Evolutionary conservation across 2,329 filamentous ascomycete genomes (phyloP).

Genomic region (Colletotrichum aenigma): DNA sequence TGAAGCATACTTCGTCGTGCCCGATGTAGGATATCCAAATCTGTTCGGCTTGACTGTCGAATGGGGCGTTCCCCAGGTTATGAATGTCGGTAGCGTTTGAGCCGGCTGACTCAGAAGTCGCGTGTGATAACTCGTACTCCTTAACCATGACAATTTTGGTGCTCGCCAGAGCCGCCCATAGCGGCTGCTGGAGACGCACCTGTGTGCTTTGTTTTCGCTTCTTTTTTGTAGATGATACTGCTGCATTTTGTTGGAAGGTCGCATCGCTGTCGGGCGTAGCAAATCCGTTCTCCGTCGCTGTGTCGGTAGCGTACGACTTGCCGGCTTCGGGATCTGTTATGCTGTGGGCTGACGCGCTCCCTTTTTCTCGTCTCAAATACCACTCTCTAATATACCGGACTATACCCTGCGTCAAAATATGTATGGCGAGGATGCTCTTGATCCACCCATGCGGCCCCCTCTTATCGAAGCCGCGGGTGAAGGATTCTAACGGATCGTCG

Average conservation of each 20-base stretch:
- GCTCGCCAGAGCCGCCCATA: slow-evolving; percentile 93
- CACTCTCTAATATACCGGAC: slow-evolving; percentile 73
- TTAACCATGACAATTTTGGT: slow-evolving; percentile 97
- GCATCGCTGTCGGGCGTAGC: slow-evolving; percentile 58
- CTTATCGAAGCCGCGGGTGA: slow-evolving; percentile 55
- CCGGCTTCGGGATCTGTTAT: slow-evolving; percentile 68
- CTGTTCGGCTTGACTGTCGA: slow-evolving; percentile 71
- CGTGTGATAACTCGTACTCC: slow-evolving; percentile 83
- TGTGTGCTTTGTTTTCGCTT: slow-evolving; percentile 90
- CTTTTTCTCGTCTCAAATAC: slow-evolving; percentile 66
- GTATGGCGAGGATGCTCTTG: slow-evolving; percentile 72
- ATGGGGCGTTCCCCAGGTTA: slow-evolving; percentile 77
- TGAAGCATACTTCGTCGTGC: slow-evolving; percentile 78
- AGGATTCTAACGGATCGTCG: slow-evolving; percentile 52
- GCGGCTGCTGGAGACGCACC: slow-evolving; percentile 86
- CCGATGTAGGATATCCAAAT: slow-evolving; percentile 85
- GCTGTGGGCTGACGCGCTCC: slow-evolving; percentile 51
- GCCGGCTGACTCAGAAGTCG: slow-evolving; percentile 73
- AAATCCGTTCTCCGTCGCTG: slow-evolving; percentile 50
- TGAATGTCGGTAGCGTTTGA: slow-evolving; percentile 79
- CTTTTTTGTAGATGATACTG: slow-evolving; percentile 72
- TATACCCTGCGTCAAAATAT: slow-evolving; percentile 76
- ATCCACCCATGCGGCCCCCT: slow-evolving; percentile 68
- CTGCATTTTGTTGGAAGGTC: slow-evolving; percentile 58
- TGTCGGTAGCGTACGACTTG: slow-evolving; percentile 43